Conservation (phyloP, 2,329 filamentous ascomycete genomes). For the Trichoderma oligosporum region DNA sequence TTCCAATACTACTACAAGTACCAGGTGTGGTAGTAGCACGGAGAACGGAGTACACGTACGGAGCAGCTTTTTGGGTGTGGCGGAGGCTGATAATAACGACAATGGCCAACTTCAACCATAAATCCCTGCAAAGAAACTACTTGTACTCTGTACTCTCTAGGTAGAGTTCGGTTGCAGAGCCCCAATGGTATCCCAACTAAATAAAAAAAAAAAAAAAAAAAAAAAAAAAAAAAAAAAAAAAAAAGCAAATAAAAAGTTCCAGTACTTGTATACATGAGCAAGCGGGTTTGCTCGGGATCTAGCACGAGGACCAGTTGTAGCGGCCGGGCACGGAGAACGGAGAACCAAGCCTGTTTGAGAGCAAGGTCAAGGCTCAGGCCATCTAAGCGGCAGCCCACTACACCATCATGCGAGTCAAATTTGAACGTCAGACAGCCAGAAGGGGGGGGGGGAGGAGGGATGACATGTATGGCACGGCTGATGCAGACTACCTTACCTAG, state of each 20-base stretch:
- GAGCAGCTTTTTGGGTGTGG: background rate
- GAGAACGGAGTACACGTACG: background rate
- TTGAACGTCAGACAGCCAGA: constrained; percentile 12
- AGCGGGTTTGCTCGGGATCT: constrained; percentile 20
- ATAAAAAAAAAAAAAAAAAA: background rate
- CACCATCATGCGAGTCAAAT: constrained; percentile 15
- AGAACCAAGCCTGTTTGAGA: constrained; percentile 18
- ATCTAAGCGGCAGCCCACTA: constrained; percentile 12
- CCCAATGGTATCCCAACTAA: constrained; percentile 3
- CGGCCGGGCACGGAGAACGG: constrained; percentile 17
- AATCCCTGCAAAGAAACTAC: constrained; percentile 3
- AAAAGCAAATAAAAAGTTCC: too few relatives aligned
- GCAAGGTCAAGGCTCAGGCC: constrained; percentile 18
- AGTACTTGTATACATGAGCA: too few relatives aligned
- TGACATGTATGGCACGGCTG: constrained; percentile 1
- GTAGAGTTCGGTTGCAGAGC: constrained; percentile 2
- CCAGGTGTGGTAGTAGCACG: too few relatives aligned
- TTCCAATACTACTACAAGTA: background rate
- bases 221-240: too few relatives aligned
- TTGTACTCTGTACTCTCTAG: too few relatives aligned
- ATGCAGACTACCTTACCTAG: background rate
- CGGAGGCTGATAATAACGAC: constrained; percentile 12
- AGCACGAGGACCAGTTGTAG: constrained; percentile 10
- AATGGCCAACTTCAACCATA: constrained; percentile 14
- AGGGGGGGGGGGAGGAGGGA: too few relatives aligned